Conservation (phyloP, 371 early-diverging fungal genomes). For the Batrachochytrium dendrobatidis region DNA sequence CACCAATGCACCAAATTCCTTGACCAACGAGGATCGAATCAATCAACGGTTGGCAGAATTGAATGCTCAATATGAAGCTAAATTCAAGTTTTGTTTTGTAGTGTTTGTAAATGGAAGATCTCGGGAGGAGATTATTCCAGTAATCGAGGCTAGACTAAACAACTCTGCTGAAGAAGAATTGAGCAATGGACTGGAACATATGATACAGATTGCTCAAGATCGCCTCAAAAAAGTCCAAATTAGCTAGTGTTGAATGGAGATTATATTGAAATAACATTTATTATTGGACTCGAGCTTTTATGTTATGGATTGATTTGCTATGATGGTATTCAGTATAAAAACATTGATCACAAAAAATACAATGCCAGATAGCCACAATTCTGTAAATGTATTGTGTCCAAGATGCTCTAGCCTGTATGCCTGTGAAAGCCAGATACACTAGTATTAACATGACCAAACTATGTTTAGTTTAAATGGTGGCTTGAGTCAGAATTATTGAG, state of each 20-base stretch:
- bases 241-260: too few relatives aligned
- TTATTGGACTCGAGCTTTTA: too few relatives aligned
- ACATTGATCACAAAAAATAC: slow-evolving; percentile 36
- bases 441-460: background rate
- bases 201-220: background rate
- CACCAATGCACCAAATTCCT: background rate
- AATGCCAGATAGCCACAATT: slow-evolving; percentile 64
- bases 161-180: background rate
- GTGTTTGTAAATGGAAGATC: slow-evolving; percentile 59
- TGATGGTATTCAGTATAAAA: too few relatives aligned
- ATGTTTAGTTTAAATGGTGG: background rate
- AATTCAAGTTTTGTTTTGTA: slow-evolving; percentile 82
- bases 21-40: slow-evolving; percentile 5
- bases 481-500: background rate
- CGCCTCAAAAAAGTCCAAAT: background rate
- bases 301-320: too few relatives aligned
- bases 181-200: background rate
- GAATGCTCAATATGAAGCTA: slow-evolving; percentile 66
- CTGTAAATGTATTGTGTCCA: slow-evolving; percentile 70
- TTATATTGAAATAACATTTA: too few relatives aligned
- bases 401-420: slow-evolving; percentile 84
- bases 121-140: slow-evolving; percentile 6
- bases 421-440: slow-evolving; percentile 76
- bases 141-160: background rate
- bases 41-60: slow-evolving; percentile 50